Evolutionary conservation across 345 rosid genomes (phyloP).

Genomic region (Corchorus olitorius): DNA sequence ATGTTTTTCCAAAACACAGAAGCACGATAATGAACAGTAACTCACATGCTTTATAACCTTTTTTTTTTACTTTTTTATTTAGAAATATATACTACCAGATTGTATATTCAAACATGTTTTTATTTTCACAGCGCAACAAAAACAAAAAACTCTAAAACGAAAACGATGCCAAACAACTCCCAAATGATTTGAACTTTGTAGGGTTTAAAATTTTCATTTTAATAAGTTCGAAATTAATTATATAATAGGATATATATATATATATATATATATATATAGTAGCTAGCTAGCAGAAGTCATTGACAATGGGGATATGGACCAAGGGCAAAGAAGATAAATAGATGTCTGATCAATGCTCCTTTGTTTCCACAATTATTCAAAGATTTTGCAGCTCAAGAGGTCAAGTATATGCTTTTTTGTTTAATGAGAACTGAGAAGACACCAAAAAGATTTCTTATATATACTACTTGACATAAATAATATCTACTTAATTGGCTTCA

Average conservation of each 20-base stretch:
- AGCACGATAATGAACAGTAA: too few species aligned
- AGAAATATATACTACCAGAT: too few species aligned
- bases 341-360: background rate
- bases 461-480: background rate
- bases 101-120: too few species aligned
- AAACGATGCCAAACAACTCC: too few species aligned
- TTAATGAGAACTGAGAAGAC: background rate
- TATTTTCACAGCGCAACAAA: too few species aligned
- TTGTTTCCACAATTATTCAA: conserved; percentile 2
- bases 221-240: background rate
- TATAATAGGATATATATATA: background rate
- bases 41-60: too few species aligned
- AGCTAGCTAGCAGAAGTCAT: background rate
- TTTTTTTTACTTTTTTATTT: too few species aligned
- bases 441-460: background rate
- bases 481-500: background rate
- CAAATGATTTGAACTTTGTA: too few species aligned
- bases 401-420: background rate
- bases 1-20: too few species aligned
- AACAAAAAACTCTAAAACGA: too few species aligned
- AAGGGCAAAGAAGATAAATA: conserved; percentile 6
- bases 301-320: background rate
- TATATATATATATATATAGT: too few species aligned
- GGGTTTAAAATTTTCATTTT: too few species aligned
- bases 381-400: background rate